phyloP scores from a whole-genome alignment of 805 yeast genomes.

The Geotrichum ghanense region DNA sequence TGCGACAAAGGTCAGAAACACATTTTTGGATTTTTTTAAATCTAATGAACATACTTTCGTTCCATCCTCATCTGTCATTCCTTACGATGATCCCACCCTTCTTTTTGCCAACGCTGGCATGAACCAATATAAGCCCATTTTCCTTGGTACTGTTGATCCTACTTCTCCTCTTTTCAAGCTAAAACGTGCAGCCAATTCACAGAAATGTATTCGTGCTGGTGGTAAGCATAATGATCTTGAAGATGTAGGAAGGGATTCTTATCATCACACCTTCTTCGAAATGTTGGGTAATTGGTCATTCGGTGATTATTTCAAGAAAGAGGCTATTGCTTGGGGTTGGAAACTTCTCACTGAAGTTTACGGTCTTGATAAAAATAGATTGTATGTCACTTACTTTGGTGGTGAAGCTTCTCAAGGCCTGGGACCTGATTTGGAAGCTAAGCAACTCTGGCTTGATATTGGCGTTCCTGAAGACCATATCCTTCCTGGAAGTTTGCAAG shows the following conservation, averaged over 20 bases:
- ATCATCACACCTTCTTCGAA: slow-evolving; percentile 97
- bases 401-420: slow-evolving; percentile 79
- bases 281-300: slow-evolving; percentile 99
- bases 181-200: slow-evolving; percentile 89
- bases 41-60: slow-evolving; percentile 63
- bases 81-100: slow-evolving; percentile 95
- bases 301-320: slow-evolving; percentile 96
- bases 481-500: slow-evolving; percentile 79
- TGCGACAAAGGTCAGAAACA: slow-evolving; percentile 51
- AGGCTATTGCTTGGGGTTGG: slow-evolving; percentile 86
- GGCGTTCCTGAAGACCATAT: slow-evolving; percentile 92
- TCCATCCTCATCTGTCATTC: slow-evolving; percentile 89
- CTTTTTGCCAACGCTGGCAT: slow-evolving; percentile 98
- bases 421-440: slow-evolving; percentile 90
- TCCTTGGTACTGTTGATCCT: slow-evolving; percentile 95
- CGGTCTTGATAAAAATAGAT: slow-evolving; percentile 64
- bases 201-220: slow-evolving; percentile 98
- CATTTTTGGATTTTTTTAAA: slow-evolving; percentile 74
- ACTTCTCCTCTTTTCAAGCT: slow-evolving; percentile 72
- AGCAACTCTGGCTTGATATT: slow-evolving; percentile 68
- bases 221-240: slow-evolving; percentile 96
- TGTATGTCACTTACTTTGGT: slow-evolving; percentile 93
- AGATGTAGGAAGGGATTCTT: slow-evolving; percentile 96
- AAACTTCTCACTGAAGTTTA: slow-evolving; percentile 78
- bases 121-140: slow-evolving; percentile 98